A percentile compares a stretch with the other conserved stretches of the same genome.
Evolutionary conservation across 1,284 basidiomycete genomes (phyloP).

Genomic region (Cutaneotrichosporon cavernicola): DNA sequence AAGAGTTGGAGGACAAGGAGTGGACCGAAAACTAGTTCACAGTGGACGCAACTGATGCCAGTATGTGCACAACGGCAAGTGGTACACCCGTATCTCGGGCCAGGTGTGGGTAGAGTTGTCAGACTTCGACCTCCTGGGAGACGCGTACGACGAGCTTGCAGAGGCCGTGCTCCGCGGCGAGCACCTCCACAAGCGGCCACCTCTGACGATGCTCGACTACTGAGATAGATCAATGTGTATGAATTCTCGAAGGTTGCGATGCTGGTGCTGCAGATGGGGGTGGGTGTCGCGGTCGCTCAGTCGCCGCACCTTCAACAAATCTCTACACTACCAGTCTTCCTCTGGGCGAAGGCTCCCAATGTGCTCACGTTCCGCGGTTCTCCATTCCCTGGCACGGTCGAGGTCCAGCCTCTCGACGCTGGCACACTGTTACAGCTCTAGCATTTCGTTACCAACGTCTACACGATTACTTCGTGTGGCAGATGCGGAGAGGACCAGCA

Average conservation of each 20-base stretch:
- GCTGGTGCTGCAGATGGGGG: no score
- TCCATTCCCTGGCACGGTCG: neutral
- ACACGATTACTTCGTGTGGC: slow-evolving; percentile 79
- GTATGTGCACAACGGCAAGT: slow-evolving; percentile 61
- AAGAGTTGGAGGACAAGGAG: neutral
- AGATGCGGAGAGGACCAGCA: slow-evolving; percentile 76
- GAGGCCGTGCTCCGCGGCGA: slow-evolving; percentile 27
- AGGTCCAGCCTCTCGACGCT: neutral
- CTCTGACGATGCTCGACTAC: neutral
- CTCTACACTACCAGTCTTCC: no score
- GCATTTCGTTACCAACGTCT: neutral
- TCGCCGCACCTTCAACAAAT: no score
- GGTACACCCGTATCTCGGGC: slow-evolving; percentile 69
- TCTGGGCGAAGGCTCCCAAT: neutral
- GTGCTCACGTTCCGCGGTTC: neutral
- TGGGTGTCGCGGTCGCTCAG: no score
- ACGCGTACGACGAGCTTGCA: slow-evolving; percentile 38
- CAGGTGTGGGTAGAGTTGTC: slow-evolving; percentile 66
- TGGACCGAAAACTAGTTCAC: neutral
- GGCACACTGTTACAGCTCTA: slow-evolving; percentile 9
- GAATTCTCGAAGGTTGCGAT: neutral
- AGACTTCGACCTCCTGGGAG: slow-evolving; percentile 48
- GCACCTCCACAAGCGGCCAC: slow-evolving; percentile 4
- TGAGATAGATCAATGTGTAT: neutral
- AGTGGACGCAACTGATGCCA: slow-evolving; percentile 9